Evolutionary conservation across 2,329 filamentous ascomycete species (phyloP), one percentile per base, ranked within the genome.

Genomic region (Stagonosporopsis chrysanthemi): DNA sequence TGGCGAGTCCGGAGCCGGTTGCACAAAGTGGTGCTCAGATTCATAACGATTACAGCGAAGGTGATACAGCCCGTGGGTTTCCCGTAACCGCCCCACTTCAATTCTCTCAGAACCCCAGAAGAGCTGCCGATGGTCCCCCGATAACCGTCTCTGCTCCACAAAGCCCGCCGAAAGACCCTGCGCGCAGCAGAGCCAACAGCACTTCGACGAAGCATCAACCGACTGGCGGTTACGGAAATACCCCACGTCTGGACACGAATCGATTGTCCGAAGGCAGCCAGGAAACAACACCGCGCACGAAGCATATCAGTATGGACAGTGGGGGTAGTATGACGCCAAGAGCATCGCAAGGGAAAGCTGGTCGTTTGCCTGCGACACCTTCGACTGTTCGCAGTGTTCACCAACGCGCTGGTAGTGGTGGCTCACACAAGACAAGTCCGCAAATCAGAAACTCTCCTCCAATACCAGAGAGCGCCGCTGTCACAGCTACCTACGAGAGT

Each of bases 301-400:
- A 58, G 28, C 72, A 73, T 50, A 42, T 62, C 42, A 74, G 73
- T 43, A 47, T 67, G 26, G 72, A 71, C 45, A 74, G 72, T 29
- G 67, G 70, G 19, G 68, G 66, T 6, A 74, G 69, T 42, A 70
- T 71, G 22, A 75, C 74, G 2, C 74, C 71, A 5, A 60, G 72
- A 48, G 70, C 69, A 33, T 62, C 68, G 3, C 74, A 72, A 58
- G 67, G 66, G n/a, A 56, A 53, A 43, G 62, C 65, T 19, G 68
- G 66, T 7, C 70, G 69, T 39, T 73, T 72, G 39, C 73, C 74
- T 26, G 62, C 65, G 2, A 75, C 73, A 19, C 72, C 73, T 9
- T 74, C 73, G 5, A 71, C 69, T 22, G 66, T 74, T 19, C 70
- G 73, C 56, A 69, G 62, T 24, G 62, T 63, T 6, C 68, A 71